These are phyloP conservation scores for Trypethelium eluteriae DNA, from an alignment of 495 filamentous ascomycete genomes.

Conservation along the genomic window DNA sequence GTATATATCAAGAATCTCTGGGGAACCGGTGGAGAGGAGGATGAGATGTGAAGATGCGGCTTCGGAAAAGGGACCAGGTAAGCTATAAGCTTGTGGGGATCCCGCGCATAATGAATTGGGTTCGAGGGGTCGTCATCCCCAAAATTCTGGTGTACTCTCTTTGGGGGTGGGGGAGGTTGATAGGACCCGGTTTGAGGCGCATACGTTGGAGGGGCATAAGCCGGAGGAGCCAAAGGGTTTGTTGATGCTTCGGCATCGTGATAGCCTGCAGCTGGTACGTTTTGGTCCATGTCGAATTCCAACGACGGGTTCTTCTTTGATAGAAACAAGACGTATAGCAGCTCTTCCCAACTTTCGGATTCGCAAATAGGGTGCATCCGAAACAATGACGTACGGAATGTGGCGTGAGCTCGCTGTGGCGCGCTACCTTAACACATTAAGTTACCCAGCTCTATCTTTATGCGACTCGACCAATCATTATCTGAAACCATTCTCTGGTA, in stretches of 20 bases:
- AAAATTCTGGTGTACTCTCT: slow-evolving; percentile 11
- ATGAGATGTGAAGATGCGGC: slow-evolving; percentile 28
- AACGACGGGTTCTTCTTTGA: background rate
- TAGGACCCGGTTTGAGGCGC: background rate
- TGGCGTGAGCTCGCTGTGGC: too few relatives aligned
- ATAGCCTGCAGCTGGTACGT: background rate
- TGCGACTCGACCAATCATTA: background rate
- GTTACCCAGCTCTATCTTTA: background rate
- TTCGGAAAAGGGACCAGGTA: slow-evolving; percentile 40
- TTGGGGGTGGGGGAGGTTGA: slow-evolving; percentile 15
- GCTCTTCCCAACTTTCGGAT: background rate
- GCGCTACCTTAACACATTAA: too few relatives aligned
- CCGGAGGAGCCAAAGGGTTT: background rate
- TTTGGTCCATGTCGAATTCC: background rate
- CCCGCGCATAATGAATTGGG: slow-evolving; percentile 30
- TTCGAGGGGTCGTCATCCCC: slow-evolving; percentile 26
- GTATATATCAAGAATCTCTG: slow-evolving; percentile 39
- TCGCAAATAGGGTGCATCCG: background rate
- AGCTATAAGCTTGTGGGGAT: slow-evolving; percentile 35
- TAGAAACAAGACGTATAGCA: background rate
- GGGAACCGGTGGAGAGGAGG: slow-evolving; percentile 26
- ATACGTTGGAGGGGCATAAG: background rate
- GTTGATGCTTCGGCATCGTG: background rate
- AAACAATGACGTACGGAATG: background rate
- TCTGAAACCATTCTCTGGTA: background rate